Conservation (phyloP, 352 stramenopile genomes). For the Globisporangium viniferum region DNA sequence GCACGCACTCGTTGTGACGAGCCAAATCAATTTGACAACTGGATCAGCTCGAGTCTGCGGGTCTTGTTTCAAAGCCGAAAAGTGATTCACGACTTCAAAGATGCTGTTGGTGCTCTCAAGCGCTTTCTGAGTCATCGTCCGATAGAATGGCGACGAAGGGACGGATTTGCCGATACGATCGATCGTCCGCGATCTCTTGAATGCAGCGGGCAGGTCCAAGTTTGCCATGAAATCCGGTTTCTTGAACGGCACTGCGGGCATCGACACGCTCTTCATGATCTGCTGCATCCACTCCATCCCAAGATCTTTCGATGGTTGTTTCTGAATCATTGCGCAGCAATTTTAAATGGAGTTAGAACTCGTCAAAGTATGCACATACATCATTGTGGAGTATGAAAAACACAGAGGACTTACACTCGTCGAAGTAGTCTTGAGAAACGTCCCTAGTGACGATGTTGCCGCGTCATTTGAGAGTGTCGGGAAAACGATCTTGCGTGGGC, state of each 20-base stretch:
- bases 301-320: constrained; percentile 12
- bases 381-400: no score
- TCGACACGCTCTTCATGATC: constrained; percentile 23
- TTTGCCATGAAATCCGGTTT: constrained; percentile 15
- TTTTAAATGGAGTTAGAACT: no score
- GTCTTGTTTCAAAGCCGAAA: constrained; percentile 1
- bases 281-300: constrained; percentile 30
- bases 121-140: constrained; percentile 40
- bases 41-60: constrained; percentile 12
- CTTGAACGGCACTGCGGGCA: constrained; percentile 15
- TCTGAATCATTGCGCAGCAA: background rate
- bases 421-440: constrained; percentile 16
- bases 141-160: constrained; percentile 26
- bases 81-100: background rate
- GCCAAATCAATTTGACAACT: constrained; percentile 32
- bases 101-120: constrained; percentile 17
- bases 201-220: constrained; percentile 14
- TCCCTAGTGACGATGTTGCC: constrained; percentile 28
- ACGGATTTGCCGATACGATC: constrained; percentile 25
- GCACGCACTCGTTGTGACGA: constrained; percentile 32
- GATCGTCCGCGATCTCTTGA: constrained; percentile 42
- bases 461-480: constrained; percentile 26
- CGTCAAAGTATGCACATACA: no score
- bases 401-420: background rate
- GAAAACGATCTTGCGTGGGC: constrained; percentile 26